Conservation (phyloP, 768 basidiomycete genomes). For the Baorangia bicolor region DNA sequence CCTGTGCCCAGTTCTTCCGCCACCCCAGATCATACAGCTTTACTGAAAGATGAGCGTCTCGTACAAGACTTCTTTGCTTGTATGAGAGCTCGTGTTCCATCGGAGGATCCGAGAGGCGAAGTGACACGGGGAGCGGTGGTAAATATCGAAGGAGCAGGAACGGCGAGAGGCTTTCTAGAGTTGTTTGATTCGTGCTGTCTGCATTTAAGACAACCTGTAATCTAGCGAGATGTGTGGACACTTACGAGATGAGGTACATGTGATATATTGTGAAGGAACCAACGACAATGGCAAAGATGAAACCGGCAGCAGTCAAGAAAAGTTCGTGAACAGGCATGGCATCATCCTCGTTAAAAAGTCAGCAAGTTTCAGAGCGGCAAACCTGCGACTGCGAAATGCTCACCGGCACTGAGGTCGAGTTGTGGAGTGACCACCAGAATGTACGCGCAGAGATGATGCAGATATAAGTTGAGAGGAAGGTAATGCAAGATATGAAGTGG, state of each 20-base stretch:
- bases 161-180: slow-evolving; percentile 72
- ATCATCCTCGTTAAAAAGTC: slow-evolving; percentile 46
- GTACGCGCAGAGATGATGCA: slow-evolving; percentile 50
- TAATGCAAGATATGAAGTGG: slow-evolving; percentile 68
- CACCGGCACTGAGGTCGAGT: slow-evolving; percentile 58
- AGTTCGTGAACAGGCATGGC: slow-evolving; percentile 70
- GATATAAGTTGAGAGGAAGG: slow-evolving; percentile 62
- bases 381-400: slow-evolving; percentile 24
- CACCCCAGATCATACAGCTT: slow-evolving; percentile 74
- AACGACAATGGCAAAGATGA: slow-evolving; percentile 60
- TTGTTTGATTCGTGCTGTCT: slow-evolving; percentile 81
- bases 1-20: slow-evolving; percentile 66
- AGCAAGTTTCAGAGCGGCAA: not conserved
- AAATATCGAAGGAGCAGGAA: slow-evolving; percentile 72
- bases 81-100: slow-evolving; percentile 69
- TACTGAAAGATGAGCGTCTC: slow-evolving; percentile 58
- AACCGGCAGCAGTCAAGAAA: slow-evolving; percentile 56
- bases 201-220: not conserved
- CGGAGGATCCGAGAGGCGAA: slow-evolving; percentile 65
- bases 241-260: slow-evolving; percentile 71
- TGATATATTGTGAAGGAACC: slow-evolving; percentile 80
- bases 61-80: slow-evolving; percentile 62
- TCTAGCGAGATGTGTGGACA: slow-evolving; percentile 11
- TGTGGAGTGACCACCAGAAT: slow-evolving; percentile 63
- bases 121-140: slow-evolving; percentile 51